phyloP scores from a whole-genome alignment of 768 basidiomycete genomes.

The Chalciporus pseudorubinellus region DNA sequence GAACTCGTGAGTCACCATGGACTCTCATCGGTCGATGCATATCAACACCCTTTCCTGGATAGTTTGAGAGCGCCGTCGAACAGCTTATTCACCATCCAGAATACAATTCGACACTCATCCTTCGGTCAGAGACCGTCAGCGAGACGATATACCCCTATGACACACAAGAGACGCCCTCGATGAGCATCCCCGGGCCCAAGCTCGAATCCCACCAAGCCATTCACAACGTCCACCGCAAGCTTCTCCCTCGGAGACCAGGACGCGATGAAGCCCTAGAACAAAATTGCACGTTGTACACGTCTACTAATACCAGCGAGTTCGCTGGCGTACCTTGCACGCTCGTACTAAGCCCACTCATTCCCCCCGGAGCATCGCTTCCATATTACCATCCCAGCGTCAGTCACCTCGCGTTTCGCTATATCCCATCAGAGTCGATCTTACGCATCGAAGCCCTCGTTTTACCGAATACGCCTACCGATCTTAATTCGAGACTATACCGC shows the following conservation, averaged over 20 bases:
- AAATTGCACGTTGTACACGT: slow-evolving; percentile 69
- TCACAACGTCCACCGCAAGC: slow-evolving; percentile 59
- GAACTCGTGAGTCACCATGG: slow-evolving; percentile 37
- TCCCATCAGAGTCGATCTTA: slow-evolving; percentile 30
- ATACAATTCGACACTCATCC: slow-evolving; percentile 87
- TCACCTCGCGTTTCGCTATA: slow-evolving; percentile 80
- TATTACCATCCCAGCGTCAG: slow-evolving; percentile 88
- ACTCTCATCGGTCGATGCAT: not conserved
- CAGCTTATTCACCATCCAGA: slow-evolving; percentile 87
- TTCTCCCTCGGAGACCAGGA: slow-evolving; percentile 77
- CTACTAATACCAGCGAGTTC: slow-evolving; percentile 12
- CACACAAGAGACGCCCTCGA: slow-evolving; percentile 29
- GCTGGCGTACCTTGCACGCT: slow-evolving; percentile 37
- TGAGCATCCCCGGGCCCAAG: slow-evolving; percentile 8
- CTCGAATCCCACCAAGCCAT: slow-evolving; percentile 41
- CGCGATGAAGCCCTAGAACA: slow-evolving; percentile 76
- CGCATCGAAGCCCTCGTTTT: slow-evolving; percentile 33
- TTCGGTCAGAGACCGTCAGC: slow-evolving; percentile 72
- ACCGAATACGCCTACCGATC: slow-evolving; percentile 46
- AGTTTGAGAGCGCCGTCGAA: slow-evolving; percentile 74
- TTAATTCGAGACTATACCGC: slow-evolving; percentile 68
- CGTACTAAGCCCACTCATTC: slow-evolving; percentile 58
- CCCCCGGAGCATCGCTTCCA: slow-evolving; percentile 52
- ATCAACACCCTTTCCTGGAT: not conserved
- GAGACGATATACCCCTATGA: slow-evolving; percentile 34